Conservation (phyloP, 2,329 filamentous ascomycete species). For the Pseudogymnoascus sp. region DNA sequence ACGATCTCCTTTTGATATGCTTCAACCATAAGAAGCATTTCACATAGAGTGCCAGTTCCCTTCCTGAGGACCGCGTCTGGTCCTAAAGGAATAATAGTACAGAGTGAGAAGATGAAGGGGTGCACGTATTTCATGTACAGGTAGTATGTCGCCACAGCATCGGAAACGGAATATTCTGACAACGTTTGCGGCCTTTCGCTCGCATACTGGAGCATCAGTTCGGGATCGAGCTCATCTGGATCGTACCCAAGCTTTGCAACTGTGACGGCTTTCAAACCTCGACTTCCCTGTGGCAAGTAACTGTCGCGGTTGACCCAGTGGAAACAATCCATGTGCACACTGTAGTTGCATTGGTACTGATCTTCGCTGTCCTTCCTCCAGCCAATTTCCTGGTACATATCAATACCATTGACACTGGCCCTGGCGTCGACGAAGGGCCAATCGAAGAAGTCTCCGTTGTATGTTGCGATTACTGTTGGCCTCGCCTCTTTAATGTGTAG, state of each 20-base stretch:
- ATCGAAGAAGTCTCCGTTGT: constrained; percentile 99
- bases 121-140: constrained; percentile 99
- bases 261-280: constrained; percentile 94
- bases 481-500: constrained; percentile 88
- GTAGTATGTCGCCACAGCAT: constrained; percentile 97
- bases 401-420: constrained; percentile 88
- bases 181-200: constrained; percentile 85
- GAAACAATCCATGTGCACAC: constrained; percentile 98
- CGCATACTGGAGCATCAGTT: constrained; percentile 92
- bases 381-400: constrained; percentile 98
- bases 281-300: constrained; percentile 92
- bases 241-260: constrained; percentile 98
- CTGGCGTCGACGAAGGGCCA: constrained; percentile 96
- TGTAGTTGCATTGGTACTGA: constrained; percentile 91
- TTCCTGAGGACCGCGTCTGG: constrained; percentile 91
- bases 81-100: constrained; percentile 87
- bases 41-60: constrained; percentile 95
- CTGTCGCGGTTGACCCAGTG: constrained; percentile 98
- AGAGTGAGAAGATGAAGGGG: constrained; percentile 97
- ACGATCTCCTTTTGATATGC: constrained; percentile 89
- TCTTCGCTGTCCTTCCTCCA: constrained; percentile 94
- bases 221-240: constrained; percentile 92
- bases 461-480: constrained; percentile 97
- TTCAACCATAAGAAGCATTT: constrained; percentile 99
- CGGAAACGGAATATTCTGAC: constrained; percentile 96